phyloP scores from a whole-genome alignment of 495 filamentous ascomycete species.

The Penicillium mononematosum region DNA sequence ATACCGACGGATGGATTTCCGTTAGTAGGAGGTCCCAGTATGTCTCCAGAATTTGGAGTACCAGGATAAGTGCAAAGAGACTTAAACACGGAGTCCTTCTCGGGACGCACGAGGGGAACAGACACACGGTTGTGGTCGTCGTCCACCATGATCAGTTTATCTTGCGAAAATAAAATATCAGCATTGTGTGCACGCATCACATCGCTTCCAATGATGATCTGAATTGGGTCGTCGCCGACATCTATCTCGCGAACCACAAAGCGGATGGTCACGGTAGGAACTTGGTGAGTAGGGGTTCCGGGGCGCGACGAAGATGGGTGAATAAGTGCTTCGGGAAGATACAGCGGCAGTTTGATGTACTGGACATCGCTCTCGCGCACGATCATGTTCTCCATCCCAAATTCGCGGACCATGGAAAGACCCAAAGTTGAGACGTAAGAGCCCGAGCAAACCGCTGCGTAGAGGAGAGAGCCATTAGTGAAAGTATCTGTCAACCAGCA shows the following conservation, averaged over 20 bases:
- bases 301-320: constrained; percentile 71
- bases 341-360: constrained; percentile 74
- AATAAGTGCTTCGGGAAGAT: constrained; percentile 86
- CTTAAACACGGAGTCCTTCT: constrained; percentile 78
- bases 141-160: constrained; percentile 80
- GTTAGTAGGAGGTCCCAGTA: constrained; percentile 15
- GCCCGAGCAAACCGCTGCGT: constrained; percentile 88
- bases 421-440: constrained; percentile 82
- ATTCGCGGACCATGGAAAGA: constrained; percentile 64
- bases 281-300: constrained; percentile 69
- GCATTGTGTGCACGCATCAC: constrained; percentile 81
- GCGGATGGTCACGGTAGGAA: constrained; percentile 72
- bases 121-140: constrained; percentile 86
- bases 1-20: constrained; percentile 28
- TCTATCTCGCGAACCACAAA: constrained; percentile 69
- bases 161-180: constrained; percentile 89
- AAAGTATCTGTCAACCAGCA: constrained; percentile 91
- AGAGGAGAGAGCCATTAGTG: constrained; percentile 81
- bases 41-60: constrained; percentile 21
- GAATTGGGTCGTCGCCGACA: constrained; percentile 56
- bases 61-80: constrained; percentile 60
- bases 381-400: constrained; percentile 68
- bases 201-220: constrained; percentile 85
- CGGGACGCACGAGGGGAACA: constrained; percentile 90
- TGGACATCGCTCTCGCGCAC: constrained; percentile 60